Evolutionary conservation across 305 asterid species (phyloP).

Genomic region (Fraxinus sp.): DNA sequence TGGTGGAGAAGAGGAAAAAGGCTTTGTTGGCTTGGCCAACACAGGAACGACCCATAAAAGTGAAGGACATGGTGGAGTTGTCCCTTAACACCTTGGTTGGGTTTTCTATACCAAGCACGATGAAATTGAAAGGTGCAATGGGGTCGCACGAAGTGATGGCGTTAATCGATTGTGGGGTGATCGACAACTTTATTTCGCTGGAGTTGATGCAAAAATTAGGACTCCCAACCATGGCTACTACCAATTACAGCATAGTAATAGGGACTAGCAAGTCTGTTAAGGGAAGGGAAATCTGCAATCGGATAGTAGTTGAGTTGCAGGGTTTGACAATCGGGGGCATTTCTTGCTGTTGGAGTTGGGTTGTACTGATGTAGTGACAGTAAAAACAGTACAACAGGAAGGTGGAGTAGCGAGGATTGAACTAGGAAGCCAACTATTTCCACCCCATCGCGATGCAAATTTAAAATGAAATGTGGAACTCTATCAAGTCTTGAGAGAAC

Average conservation of each 20-base stretch:
- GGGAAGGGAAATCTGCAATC: neutral
- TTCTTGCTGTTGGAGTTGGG: neutral
- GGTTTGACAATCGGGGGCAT: neutral
- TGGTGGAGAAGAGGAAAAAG: neutral
- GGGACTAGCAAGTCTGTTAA: neutral
- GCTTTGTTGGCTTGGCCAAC: neutral
- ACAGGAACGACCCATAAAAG: neutral
- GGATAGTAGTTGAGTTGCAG: neutral
- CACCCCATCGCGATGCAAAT: neutral
- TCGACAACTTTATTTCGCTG: neutral
- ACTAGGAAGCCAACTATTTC: neutral
- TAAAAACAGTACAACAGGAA: neutral
- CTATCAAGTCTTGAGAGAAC: neutral
- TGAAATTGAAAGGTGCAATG: neutral
- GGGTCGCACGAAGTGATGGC: neutral
- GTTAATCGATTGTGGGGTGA: neutral
- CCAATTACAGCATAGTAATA: neutral
- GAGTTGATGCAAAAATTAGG: neutral
- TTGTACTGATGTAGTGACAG: neutral
- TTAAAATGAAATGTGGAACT: neutral
- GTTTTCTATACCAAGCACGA: neutral
- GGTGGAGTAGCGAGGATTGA: neutral
- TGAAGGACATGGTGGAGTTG: neutral
- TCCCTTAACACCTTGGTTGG: neutral
- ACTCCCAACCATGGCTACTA: neutral